Evolutionary conservation across 805 yeast species (phyloP), one percentile per base, ranked within the genome.

Genomic region (Yarrowia divulgata): DNA sequence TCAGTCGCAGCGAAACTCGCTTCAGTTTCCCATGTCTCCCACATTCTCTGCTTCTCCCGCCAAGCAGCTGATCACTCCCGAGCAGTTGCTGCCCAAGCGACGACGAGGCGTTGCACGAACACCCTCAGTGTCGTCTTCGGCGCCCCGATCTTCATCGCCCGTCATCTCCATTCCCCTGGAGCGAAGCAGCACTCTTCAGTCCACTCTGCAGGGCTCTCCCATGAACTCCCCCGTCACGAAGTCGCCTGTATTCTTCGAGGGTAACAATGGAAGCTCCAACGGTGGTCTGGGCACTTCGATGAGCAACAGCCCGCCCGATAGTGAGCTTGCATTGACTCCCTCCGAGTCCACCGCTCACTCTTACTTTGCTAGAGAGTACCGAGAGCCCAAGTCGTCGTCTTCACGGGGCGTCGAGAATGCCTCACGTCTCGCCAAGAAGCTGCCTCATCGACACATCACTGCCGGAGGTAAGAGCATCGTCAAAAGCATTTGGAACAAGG

Each of bases 11-110:
- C 50, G 66, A 10, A 60, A 60, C 42, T 60, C 66, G 1, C 52
- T 60, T 8, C 52, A 45, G 52, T 60, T 60, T 19, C 52, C 66
- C 14, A n/a, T 60, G 50, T 60, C 66, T 7, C 66, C 66, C 14
- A 60, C 66, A 4, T 60, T 60, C 10, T 60, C 66, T 45, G 66
- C 66, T 32, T 60, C 66, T 18, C 66, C 66, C 6, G 66, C 66
- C 52, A 60, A 60, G 34, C 66, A 60, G 66, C 42, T 60, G 14
- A 60, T 60, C 14, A 60, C 66, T 7, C 66, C 66, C 14, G 66
- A 60, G 9, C 66, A 60, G 43, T 19, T 60, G 66, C 29, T 60
- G 23, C 66, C 66, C 14, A 60, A 60, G 13, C 40, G 66, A 60
- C 50, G 52, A 29, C 39, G 66, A 32, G 66, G 66, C 8, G 12